Base-by-base conservation (phyloP, 2,329 filamentous ascomycete genomes). In the Dothistroma septosporum region DNA sequence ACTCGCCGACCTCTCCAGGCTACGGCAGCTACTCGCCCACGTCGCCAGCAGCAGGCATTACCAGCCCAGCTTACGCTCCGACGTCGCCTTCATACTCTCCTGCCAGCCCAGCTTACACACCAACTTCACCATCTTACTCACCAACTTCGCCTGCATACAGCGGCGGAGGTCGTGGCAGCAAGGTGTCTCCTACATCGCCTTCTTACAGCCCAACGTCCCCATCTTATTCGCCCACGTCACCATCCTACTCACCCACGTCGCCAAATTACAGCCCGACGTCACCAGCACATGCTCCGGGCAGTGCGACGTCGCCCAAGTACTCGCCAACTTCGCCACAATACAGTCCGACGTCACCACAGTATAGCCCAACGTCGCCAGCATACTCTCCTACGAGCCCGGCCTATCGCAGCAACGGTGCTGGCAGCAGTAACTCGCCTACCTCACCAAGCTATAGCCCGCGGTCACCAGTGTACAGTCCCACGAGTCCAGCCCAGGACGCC, bases 131-230 rank as follows among this genome's bases (percentile, higher is more conserved):
- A 11, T 68, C 64, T 1, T 74, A 72, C 58, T 74, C 72, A 47
- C 73, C 74, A 1, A 73, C 70, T 2, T 73, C 76, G 19, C 73
- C 73, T 31, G 67, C 69, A n/a, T 75, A 71, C 61, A 66, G 67
- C 53, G 64, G 63, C 35, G 50, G 53, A 16, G 50, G 24, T 35
- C 50, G 50, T 53, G 50, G 50, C 57, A 66, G 58, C 61, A 69
- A 69, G 61, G 63, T 65, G 16, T 69, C 67, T 11, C 80, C 80
- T 9, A 85, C 82, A 0, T 83, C 80, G 44, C 85, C 84, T 9
- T 85, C 84, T 2, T 92, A 91, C 76, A 91, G 89, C 48, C 90
- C 91, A 3, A 91, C 90, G 0, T 93, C 90, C 53, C 90, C 79
- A 76, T 88, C 76, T 72, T 85, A 73, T 78, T 85, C 62, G 78